A percentile compares a stretch with the other conserved stretches of the same genome.
These are phyloP conservation scores for Geotrichum reessii DNA, from an alignment of 1,139 yeast species.

Conservation along the genomic window DNA sequence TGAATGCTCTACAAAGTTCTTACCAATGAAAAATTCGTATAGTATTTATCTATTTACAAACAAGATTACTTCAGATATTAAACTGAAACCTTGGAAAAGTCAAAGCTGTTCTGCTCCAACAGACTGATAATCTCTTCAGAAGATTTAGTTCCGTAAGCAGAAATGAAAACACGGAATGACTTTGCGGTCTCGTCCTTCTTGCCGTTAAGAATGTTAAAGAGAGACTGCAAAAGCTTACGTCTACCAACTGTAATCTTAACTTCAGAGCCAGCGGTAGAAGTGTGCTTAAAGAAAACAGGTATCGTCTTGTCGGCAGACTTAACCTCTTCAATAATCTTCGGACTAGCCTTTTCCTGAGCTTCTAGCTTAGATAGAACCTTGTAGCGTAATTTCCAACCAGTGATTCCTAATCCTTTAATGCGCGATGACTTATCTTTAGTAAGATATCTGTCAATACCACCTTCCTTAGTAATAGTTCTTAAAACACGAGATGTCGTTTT, in stretches of 20 bases:
- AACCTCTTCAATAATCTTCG: slow-evolving; percentile 22
- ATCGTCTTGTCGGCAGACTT: slow-evolving; percentile 21
- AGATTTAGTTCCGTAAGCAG: slow-evolving; percentile 40
- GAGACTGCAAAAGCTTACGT: slow-evolving; percentile 52
- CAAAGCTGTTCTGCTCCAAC: slow-evolving; percentile 26
- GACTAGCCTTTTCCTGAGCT: slow-evolving; percentile 32
- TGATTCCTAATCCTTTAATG: slow-evolving; percentile 83
- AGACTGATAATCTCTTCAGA: slow-evolving; percentile 42
- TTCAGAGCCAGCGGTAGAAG: slow-evolving; percentile 38
- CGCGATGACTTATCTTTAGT: slow-evolving; percentile 84
- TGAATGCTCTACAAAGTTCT: not conserved
- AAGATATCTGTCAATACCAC: slow-evolving; percentile 85
- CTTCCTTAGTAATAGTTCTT: slow-evolving; percentile 82
- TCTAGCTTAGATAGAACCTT: slow-evolving; percentile 45
- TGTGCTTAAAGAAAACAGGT: slow-evolving; percentile 49
- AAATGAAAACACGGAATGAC: slow-evolving; percentile 43
- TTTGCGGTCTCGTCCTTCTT: slow-evolving; percentile 44
- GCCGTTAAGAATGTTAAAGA: slow-evolving; percentile 47
- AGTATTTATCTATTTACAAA: slow-evolving; percentile 7
- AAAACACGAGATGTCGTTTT: slow-evolving; percentile 76
- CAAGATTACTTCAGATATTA: not conserved
- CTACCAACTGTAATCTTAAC: slow-evolving; percentile 55
- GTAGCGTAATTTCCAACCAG: slow-evolving; percentile 86
- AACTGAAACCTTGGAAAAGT: slow-evolving; percentile 16
- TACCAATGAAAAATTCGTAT: not conserved